These are phyloP conservation scores for Stachybotrys chlorohalonatus DNA, from an alignment of 2,329 filamentous ascomycete genomes.

Conservation along the genomic window DNA sequence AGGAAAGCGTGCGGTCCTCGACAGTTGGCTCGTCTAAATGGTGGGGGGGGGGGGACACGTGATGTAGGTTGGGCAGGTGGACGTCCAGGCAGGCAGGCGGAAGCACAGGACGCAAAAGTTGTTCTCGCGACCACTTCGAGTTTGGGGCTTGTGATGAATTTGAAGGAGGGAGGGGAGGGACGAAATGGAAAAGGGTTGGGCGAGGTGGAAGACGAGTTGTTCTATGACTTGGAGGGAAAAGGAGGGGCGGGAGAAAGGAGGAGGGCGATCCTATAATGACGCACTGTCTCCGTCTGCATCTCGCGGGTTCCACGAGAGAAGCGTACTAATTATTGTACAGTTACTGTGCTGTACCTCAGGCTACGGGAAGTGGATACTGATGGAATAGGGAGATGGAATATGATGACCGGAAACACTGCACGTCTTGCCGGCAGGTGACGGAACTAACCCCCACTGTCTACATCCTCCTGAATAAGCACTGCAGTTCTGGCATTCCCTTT, in stretches of 20 bases:
- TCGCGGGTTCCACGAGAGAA: too few species aligned
- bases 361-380: too few species aligned
- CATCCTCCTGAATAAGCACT: too few species aligned
- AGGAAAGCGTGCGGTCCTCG: too few species aligned
- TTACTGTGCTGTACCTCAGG: too few species aligned
- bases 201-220: background rate
- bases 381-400: too few species aligned
- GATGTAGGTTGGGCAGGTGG: background rate
- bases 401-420: too few species aligned
- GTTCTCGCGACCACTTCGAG: background rate
- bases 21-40: too few species aligned
- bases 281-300: background rate
- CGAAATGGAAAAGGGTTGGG: background rate
- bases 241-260: background rate
- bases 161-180: slow-evolving; percentile 7
- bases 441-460: too few species aligned
- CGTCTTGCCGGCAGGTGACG: too few species aligned
- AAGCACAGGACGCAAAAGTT: background rate
- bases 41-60: background rate
- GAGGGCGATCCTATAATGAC: background rate
- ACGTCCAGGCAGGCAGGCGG: background rate
- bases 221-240: background rate
- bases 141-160: slow-evolving; percentile 8
- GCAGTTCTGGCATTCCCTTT: too few species aligned
- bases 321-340: too few species aligned